A percentile compares a stretch with the other conserved stretches of the same genome.
Evolutionary conservation across 345 rosid species (phyloP).

Genomic region (Clausena lansium): DNA sequence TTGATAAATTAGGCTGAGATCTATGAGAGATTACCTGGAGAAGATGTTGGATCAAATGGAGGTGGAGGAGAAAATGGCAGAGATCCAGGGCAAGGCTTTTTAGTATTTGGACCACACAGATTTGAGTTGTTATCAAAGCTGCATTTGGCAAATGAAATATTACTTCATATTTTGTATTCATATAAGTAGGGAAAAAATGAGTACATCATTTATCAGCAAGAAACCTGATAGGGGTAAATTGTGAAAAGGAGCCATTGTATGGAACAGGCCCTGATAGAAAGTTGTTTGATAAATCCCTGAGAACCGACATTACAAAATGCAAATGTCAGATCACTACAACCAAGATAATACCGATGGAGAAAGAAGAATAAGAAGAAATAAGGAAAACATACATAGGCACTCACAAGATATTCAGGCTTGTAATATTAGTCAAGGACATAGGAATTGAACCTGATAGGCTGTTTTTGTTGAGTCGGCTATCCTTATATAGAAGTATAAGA

Average conservation of each 20-base stretch:
- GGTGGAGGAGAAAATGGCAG: constrained; percentile 99
- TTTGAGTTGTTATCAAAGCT: constrained; percentile 93
- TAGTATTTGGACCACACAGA: constrained; percentile 93
- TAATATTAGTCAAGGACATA: too few species aligned
- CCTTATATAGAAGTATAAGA: constrained; percentile 23
- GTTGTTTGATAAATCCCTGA: constrained; percentile 43
- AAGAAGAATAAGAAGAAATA: too few species aligned
- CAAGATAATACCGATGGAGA: too few species aligned
- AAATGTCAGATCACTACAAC: not conserved
- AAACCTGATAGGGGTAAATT: constrained; percentile 37
- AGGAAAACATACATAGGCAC: too few species aligned
- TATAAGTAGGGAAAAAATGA: not conserved
- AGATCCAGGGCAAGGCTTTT: constrained; percentile 94
- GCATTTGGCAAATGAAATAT: constrained; percentile 26
- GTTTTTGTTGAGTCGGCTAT: constrained; percentile 47
- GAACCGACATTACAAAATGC: not conserved
- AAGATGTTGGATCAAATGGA: constrained; percentile 76
- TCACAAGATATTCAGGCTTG: too few species aligned
- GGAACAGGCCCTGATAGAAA: constrained; percentile 39
- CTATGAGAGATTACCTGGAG: constrained; percentile 51
- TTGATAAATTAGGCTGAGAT: not conserved
- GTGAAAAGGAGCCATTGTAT: constrained; percentile 25
- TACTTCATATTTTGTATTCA: constrained; percentile 1
- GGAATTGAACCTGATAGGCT: not conserved
- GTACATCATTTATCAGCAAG: not conserved